Base-by-base conservation (phyloP, 306 rosid genomes). In the Sesbania bispinosa region DNA sequence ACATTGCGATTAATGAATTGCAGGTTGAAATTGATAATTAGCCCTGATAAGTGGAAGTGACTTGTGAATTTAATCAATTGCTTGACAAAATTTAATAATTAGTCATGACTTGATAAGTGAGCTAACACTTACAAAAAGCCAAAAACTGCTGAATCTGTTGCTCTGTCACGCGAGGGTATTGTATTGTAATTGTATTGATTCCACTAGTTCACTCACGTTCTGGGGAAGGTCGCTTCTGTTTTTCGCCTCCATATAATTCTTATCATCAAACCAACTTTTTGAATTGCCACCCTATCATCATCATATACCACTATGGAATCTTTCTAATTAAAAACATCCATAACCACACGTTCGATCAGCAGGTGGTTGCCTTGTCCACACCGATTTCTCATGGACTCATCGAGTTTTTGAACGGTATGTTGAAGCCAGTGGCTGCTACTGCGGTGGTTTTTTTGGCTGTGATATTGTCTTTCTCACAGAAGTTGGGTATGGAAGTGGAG, bases 401-500 rank as follows among this genome's bases (percentile, higher is more conserved):
- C 7, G 95, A 82, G 35, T 94, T 87, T 60, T 78, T 88, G 2
- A 77, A 64, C 59, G 94, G 99, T 2, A 94, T 91, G 99, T 77
- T 78, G 78, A 91, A 91, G 82, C 99, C 97, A 0, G 26, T 79
- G 67, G 89, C 87, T 0, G 96, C 96, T 5, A 83, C 96, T 0
- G 85, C 74, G 2, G 92, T 94, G 62, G 96, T 94, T 30, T 43
- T 71, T 7, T 7, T 91, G 47, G 99, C 97, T 0, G 89, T 83
- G 52, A 84, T 45, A 7, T 75, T 91, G 57, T 94, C 96, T 0
- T 87, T 72, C 55, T 20, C 75, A 0, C 91, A 91, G 89, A 89
- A 82, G 60, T 84, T 94, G 7, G 95, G 97, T 0, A 63, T 94
- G 29, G 97, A 84, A 26, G 30, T 77, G 0, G 97, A 94, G 74